Conservation (phyloP, 805 yeast genomes). For the Nakazawaea anatomiae region DNA sequence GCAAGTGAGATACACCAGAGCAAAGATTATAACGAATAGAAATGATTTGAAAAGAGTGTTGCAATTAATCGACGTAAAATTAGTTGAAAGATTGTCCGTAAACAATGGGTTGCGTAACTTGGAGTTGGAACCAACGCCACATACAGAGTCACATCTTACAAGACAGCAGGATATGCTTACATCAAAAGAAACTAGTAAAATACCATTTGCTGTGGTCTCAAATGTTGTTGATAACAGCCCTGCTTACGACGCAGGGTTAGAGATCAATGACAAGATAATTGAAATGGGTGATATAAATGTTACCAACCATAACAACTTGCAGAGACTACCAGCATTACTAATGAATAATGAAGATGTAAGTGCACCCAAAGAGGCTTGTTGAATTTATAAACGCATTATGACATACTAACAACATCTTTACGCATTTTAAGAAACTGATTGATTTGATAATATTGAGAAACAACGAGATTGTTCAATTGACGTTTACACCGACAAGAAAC, state of each 20-base stretch:
- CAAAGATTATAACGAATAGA: constrained; percentile 56
- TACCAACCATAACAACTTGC: constrained; percentile 47
- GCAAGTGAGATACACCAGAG: constrained; percentile 54
- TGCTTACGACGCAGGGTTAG: constrained; percentile 45
- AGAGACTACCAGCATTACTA: constrained; percentile 38
- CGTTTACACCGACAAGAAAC: constrained; percentile 37
- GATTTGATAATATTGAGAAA: constrained; percentile 19
- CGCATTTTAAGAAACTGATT: constrained; percentile 12
- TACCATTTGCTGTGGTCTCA: constrained; percentile 53
- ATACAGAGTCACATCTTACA: not conserved
- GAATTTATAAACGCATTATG: too few species aligned
- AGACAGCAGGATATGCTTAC: constrained; percentile 6
- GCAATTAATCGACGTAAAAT: constrained; percentile 36
- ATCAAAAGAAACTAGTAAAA: constrained; percentile 6
- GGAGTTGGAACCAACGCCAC: not conserved
- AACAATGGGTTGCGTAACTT: not conserved
- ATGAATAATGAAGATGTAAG: constrained; percentile 30
- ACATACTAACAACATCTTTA: not conserved
- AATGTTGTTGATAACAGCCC: constrained; percentile 52
- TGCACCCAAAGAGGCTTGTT: not conserved
- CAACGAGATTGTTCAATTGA: constrained; percentile 17
- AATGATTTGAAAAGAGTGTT: constrained; percentile 61
- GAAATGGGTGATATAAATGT: constrained; percentile 50
- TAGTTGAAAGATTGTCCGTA: constrained; percentile 33
- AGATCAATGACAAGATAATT: constrained; percentile 47